phyloP scores from a whole-genome alignment of 2,329 filamentous ascomycete species.

The Sarocladiaceae sp. region DNA sequence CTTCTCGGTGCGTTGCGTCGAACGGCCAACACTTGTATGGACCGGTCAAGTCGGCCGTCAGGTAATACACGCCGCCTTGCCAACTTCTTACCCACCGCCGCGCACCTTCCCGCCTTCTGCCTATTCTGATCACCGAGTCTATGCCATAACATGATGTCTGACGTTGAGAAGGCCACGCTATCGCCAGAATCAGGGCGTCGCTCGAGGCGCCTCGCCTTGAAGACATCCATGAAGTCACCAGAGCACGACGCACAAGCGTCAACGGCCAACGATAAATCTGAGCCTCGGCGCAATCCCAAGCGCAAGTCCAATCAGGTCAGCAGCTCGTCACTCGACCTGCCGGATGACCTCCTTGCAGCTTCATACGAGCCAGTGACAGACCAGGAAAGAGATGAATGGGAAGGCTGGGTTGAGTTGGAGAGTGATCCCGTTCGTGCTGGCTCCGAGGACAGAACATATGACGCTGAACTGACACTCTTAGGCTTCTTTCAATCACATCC shows the following conservation, averaged over 20 bases:
- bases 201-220: not conserved
- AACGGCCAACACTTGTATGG: too few relatives aligned
- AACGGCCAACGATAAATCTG: too few relatives aligned
- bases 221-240: not conserved
- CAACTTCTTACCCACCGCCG: too few relatives aligned
- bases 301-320: conserved; percentile 35
- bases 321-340: conserved; percentile 20
- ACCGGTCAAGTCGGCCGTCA: not conserved
- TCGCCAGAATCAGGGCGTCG: not conserved
- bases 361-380: conserved; percentile 42
- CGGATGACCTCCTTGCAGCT: conserved; percentile 39
- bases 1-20: too few relatives aligned
- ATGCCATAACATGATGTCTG: not conserved
- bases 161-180: not conserved
- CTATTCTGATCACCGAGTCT: too few relatives aligned
- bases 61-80: not conserved
- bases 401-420: conserved; percentile 79
- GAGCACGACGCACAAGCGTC: too few relatives aligned
- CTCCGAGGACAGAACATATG: not conserved
- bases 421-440: conserved; percentile 66
- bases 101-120: too few relatives aligned
- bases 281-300: conserved; percentile 36
- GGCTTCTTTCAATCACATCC: conserved; percentile 82
- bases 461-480: conserved; percentile 25
- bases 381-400: conserved; percentile 57